Evolutionary conservation across 306 rosid genomes (phyloP).

Genomic region (Acacia confusa): DNA sequence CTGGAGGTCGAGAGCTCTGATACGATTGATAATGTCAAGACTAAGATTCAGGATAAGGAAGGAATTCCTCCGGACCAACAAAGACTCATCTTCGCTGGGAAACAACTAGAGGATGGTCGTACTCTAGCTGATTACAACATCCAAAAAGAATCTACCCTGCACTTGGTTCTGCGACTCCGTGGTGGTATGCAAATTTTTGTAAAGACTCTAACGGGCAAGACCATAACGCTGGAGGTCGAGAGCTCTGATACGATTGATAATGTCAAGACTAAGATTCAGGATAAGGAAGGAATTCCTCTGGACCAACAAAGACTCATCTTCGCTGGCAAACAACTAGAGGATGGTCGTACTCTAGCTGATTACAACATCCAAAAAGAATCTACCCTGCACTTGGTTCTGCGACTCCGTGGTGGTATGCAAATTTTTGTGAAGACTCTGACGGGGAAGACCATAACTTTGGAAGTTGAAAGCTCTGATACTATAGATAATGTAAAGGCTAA

Average conservation of each 20-base stretch:
- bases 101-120: conserved; percentile 25
- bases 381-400: background rate
- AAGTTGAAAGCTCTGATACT: conserved; percentile 8
- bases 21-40: conserved; percentile 13
- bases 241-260: background rate
- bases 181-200: conserved; percentile 15
- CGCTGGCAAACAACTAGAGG: background rate
- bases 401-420: conserved; percentile 11
- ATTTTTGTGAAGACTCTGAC: conserved; percentile 1
- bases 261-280: background rate
- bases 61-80: conserved; percentile 5
- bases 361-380: conserved; percentile 10
- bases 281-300: background rate
- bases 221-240: conserved; percentile 1
- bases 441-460: conserved; percentile 5
- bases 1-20: conserved; percentile 7
- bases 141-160: conserved; percentile 24
- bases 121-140: conserved; percentile 32
- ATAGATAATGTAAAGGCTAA: conserved; percentile 10
- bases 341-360: conserved; percentile 6
- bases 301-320: conserved; percentile 8
- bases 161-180: background rate
- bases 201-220: background rate
- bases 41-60: conserved; percentile 12
- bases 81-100: conserved; percentile 2